Evolutionary conservation across 306 rosid genomes (phyloP).

Genomic region (Prunus mongolica): DNA sequence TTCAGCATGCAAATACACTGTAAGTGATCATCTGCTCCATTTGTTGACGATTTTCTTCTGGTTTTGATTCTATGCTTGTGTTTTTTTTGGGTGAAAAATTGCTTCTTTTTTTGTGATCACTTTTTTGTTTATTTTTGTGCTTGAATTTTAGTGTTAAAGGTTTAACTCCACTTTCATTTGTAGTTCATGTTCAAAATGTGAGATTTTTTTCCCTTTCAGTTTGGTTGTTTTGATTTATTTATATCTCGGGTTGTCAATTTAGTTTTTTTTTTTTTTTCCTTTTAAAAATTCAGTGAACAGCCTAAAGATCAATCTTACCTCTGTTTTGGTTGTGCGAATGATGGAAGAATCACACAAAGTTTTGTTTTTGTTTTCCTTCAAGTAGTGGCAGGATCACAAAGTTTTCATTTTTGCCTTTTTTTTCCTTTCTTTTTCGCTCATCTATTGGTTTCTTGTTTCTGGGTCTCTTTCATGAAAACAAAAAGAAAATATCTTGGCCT

Average conservation of each 20-base stretch:
- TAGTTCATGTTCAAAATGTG: background rate
- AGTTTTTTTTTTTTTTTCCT: background rate
- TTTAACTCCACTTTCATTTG: background rate
- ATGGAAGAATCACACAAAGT: background rate
- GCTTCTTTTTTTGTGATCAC: background rate
- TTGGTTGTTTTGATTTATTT: background rate
- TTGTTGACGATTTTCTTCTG: background rate
- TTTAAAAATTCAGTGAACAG: background rate
- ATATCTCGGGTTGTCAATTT: background rate
- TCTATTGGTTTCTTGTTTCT: background rate
- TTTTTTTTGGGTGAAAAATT: background rate
- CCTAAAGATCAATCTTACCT: background rate
- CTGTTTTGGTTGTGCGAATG: background rate
- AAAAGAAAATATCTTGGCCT: background rate
- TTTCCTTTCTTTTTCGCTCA: background rate
- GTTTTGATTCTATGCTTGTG: background rate
- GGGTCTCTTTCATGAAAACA: background rate
- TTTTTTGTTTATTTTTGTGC: background rate
- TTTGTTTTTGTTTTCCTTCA: background rate
- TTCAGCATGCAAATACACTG: slow-evolving; percentile 95
- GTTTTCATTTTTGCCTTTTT: too few species aligned
- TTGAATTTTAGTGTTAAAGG: background rate
- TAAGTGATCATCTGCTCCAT: slow-evolving; percentile 26
- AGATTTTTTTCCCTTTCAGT: background rate
- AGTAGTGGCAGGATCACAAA: too few species aligned